phyloP scores from a whole-genome alignment of 306 rosid species.

The Inga oerstediana region DNA sequence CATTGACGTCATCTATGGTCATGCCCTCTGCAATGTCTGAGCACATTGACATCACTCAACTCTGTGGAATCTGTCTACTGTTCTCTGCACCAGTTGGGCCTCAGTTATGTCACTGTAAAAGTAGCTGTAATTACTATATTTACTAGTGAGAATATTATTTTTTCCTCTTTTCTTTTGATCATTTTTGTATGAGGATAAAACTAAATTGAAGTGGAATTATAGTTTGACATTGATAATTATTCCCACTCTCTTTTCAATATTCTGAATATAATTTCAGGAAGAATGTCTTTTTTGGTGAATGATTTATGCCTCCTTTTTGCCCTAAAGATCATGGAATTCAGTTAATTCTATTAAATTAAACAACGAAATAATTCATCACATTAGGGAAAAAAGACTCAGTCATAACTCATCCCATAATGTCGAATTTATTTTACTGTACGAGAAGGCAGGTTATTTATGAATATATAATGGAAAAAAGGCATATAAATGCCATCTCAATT shows the following conservation, averaged over 20 bases:
- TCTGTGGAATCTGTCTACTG: background rate
- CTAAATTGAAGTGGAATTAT: background rate
- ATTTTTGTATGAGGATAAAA: background rate
- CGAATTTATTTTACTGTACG: background rate
- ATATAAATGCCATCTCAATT: too few relatives aligned
- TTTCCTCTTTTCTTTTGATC: background rate
- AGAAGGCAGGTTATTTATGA: background rate
- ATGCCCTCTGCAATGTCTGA: background rate
- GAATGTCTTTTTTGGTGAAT: background rate
- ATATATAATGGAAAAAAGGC: background rate
- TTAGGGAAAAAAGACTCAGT: background rate
- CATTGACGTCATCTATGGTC: slow-evolving; percentile 18
- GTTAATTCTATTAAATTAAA: background rate
- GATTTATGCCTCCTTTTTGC: background rate
- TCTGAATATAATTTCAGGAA: background rate
- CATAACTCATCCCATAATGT: background rate
- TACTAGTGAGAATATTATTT: background rate
- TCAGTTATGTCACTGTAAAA: background rate
- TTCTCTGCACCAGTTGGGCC: background rate
- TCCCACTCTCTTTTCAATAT: background rate
- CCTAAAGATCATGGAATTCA: background rate
- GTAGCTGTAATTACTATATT: background rate
- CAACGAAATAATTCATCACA: background rate
- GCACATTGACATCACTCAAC: background rate
- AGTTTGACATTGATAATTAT: background rate